Evolutionary conservation across 805 yeast genomes (phyloP), one percentile per base, ranked within the genome.

Genomic region (Zygoascus flipseniorum): DNA sequence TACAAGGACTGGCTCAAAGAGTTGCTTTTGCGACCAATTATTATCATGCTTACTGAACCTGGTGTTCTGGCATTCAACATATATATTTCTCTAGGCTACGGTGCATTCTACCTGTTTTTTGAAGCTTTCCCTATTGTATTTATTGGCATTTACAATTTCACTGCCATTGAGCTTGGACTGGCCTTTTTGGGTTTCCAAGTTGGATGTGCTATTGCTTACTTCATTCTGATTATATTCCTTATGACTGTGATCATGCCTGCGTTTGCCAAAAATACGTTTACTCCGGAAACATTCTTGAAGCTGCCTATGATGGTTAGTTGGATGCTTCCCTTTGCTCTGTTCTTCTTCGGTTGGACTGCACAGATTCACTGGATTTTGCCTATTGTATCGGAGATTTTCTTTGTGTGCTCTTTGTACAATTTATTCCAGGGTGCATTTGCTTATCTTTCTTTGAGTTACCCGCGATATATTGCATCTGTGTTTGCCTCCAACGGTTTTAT

Each of bases 61-160:
- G 78, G 78, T 31, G 76, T 81, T n/a, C 53, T 81, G 16, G 69
- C 80, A 31, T 74, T 80, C 55, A 74, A 81, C 60, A 16, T 75
- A 26, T 81, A 80, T 62, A 68, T 77, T 57, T 79, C 82, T 0
- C 59, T 81, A 50, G 69, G 74, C 8, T 82, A 81, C 63, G 77
- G 83, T 31, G 65, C 76, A 31, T 58, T 78, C 56, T 82, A 79
- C 62, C 63, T 80, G 20, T 81, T 78, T 71, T 79, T 81, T 58
- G 86, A 82, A 65, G 81, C 80, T 5, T 79, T 79, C 66, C 86
- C 87, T 9, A 69, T 81, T 41, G 80, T 78, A 1, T 82, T 76
- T 56, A 52, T 57, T 6, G 76, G 72, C 2, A 60, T 71, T 20
- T 72, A 78, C 57, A 61, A 70, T 31, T 82, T 82, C 65, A 72